These are phyloP conservation scores for Malus domestica DNA, from an alignment of 306 rosid genomes.

Conservation along the genomic window ASM211411v1 NC_041798.1:27803501-27804000, in stretches of 20 bases:
- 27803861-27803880: constrained; percentile 67
- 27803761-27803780: constrained; percentile 54
- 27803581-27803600: not conserved
- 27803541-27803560: not conserved
- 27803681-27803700: constrained; percentile 22
- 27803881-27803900: constrained; percentile 78
- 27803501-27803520: not conserved
- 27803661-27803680: constrained; percentile 20
- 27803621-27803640: constrained; percentile 28
- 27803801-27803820: constrained; percentile 54
- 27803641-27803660: constrained; percentile 29
- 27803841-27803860: constrained; percentile 36
- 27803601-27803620: constrained; percentile 1
- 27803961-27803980: constrained; percentile 74
- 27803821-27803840: constrained; percentile 77
- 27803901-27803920: constrained; percentile 64
- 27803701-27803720: constrained; percentile 70
- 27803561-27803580: not conserved
- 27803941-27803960: constrained; percentile 66
- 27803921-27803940: constrained; percentile 74
- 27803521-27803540: not conserved
- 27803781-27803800: constrained; percentile 35
- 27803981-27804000: constrained; percentile 77
- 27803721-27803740: constrained; percentile 65
- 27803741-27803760: constrained; percentile 68